Base-by-base conservation (phyloP, 371 early-diverging fungal genomes). In the Rhizomucor pusillus region DNA sequence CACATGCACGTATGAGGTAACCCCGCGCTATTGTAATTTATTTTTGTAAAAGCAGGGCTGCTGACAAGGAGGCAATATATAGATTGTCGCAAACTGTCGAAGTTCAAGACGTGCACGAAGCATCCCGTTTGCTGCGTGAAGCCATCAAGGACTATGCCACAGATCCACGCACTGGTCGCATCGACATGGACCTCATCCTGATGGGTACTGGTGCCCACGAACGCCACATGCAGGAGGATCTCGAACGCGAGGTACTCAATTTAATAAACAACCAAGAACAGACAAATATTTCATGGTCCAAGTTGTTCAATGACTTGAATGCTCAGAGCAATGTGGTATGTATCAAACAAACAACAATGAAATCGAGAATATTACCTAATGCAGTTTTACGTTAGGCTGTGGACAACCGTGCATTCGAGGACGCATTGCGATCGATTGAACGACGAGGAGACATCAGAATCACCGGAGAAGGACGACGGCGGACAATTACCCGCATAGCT, bases 151-250 rank as follows among this genome's bases (percentile, higher is more conserved):
- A 92, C 24, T 88, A 93, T 35, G 99, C 99, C 4, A 92, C 97
- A 24, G 99, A 99, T 71, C 99, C 99, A 3, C 82, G 84, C 40
- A 99, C 99, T 5, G 99, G 99, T 23, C 82, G 91, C 54, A 89
- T 99, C 37, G 99, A 99, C 64, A 86, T 99, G 81, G 99, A 99
- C 69, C 80, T 99, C 58, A 78, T 99, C 39, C 87, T 87, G 50
- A 97, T 97, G 20, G 99, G 99, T 7, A 73, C 73, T 37, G 80
- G 80, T 24, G 73, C 82, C 12, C 75, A 75, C 52, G 82, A 80
- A 23, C 80, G 82, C 45, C 66, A 69, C 16, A 56, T 80, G 52
- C 67, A 75, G 51, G 79, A 78, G 50, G 77, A 75, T 52, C 56
- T 80, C 43, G 67, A 68, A 25, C 72, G 67, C 37, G 77, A 78